Evolutionary conservation across 2,329 filamentous ascomycete genomes (phyloP).

Genomic region (Fonsecaea nubica): DNA sequence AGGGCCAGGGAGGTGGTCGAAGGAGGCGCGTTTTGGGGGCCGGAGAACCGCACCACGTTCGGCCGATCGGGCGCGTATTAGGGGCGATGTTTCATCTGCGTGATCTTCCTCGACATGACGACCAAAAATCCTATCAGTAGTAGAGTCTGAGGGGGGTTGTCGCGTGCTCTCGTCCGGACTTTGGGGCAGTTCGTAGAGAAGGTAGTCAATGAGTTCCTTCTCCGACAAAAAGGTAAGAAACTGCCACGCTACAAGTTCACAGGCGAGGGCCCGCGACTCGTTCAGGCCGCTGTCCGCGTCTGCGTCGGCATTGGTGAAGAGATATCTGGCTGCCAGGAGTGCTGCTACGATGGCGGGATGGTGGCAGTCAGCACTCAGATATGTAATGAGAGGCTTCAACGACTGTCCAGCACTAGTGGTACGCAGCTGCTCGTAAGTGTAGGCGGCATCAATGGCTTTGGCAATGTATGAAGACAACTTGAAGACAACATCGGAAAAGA

Average conservation of each 20-base stretch:
- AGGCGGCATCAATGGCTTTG: constrained; percentile 50
- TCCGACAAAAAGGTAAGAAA: constrained; percentile 64
- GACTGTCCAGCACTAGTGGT: constrained; percentile 48
- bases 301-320: constrained; percentile 58
- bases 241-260: constrained; percentile 68
- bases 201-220: constrained; percentile 62
- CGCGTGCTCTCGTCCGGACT: constrained; percentile 12
- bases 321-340: constrained; percentile 64
- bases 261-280: constrained; percentile 62
- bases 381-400: constrained; percentile 49
- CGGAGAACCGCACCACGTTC: constrained; percentile 26
- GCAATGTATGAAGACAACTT: constrained; percentile 53
- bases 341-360: constrained; percentile 55
- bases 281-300: constrained; percentile 63
- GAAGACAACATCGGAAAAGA: constrained; percentile 48
- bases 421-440: constrained; percentile 54
- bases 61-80: constrained; percentile 38
- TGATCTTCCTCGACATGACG: not conserved
- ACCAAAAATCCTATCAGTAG: not conserved
- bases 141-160: constrained; percentile 28
- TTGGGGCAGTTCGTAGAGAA: constrained; percentile 60
- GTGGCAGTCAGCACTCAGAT: constrained; percentile 51
- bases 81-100: constrained; percentile 39
- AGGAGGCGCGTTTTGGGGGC: constrained; percentile 29
- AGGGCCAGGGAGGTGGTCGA: constrained; percentile 18